Evolutionary conservation across 345 rosid genomes (phyloP).

Genomic region (Lenwebbia sp.): DNA sequence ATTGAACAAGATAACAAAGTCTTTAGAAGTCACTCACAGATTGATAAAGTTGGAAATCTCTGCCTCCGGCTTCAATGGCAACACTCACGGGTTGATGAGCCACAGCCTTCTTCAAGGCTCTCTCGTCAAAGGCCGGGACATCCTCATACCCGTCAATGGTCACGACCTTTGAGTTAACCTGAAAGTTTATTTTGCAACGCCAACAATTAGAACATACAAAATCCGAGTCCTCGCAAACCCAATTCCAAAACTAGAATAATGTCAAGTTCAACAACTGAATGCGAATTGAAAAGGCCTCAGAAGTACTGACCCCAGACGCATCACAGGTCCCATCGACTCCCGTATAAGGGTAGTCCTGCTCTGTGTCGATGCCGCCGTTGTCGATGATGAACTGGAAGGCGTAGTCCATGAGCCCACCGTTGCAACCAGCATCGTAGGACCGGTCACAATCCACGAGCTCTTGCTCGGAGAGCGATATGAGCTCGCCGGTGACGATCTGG

Average conservation of each 20-base stretch:
- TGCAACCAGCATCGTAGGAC: slow-evolving; percentile 59
- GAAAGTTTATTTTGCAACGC: background rate
- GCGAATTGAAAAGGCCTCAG: background rate
- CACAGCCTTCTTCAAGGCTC: slow-evolving; percentile 57
- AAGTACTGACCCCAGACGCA: slow-evolving; percentile 26
- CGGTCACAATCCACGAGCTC: slow-evolving; percentile 91
- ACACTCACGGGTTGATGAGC: slow-evolving; percentile 83
- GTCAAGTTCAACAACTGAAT: background rate
- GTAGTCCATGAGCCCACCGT: slow-evolving; percentile 96
- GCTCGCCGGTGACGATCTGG: slow-evolving; percentile 75
- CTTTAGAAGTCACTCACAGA: slow-evolving; percentile 30
- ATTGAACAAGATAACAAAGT: background rate
- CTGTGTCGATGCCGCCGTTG: slow-evolving; percentile 79
- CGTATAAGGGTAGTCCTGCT: slow-evolving; percentile 64
- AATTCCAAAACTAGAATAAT: background rate
- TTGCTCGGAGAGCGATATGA: slow-evolving; percentile 71
- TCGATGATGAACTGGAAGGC: slow-evolving; percentile 82
- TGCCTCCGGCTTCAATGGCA: slow-evolving; percentile 94
- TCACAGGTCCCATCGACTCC: slow-evolving; percentile 47
- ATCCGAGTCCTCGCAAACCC: background rate
- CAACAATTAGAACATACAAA: background rate
- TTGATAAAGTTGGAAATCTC: slow-evolving; percentile 59
- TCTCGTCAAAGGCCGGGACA: slow-evolving; percentile 49
- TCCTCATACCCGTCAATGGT: slow-evolving; percentile 74
- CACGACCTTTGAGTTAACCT: slow-evolving; percentile 71